Evolutionary conservation across 192 early-diverging fungal species (phyloP), one percentile per base, ranked within the genome.

Genomic region (Entophlyctis helioformis): DNA sequence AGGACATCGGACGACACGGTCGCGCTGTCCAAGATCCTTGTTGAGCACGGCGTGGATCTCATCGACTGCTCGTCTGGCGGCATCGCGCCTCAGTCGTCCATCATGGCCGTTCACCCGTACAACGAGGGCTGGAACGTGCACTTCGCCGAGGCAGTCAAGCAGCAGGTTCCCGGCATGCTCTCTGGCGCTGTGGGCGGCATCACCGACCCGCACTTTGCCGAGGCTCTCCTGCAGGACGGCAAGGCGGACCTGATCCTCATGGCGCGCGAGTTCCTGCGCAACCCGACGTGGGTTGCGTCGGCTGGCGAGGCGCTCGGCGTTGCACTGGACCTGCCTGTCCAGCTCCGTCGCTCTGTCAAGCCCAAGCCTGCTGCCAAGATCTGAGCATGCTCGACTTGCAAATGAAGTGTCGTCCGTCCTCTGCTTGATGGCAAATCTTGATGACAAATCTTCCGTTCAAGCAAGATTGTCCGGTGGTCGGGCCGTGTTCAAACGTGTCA

Each of bases 11-110:
- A 88, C 16, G 86, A 96, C 26, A 74, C 80, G 4, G 62, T 85
- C 5, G 66, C 70, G 46, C 59, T 90, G 21, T 54, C 77, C 19
- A 56, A 59, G 9, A 45, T 60, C 22, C 66, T 91, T 15, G 56
- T 66, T 5, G 51, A 46, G 0, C 62, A 71, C 12, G 91, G 89
- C 25, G 81, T 95, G 0, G 92, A 96, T 59, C 54, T 93, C n/a
- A 46, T 95, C 27, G 87, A 95, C 54, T 70, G 71, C 43, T 92
- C 89, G 6, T 68, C 80, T 1, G 85, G 84, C 32, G 92, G 85
- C 12, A 81, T 68, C 50, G 66, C 64, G 16, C 66, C 83, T 80
- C 4, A 11, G 11, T 28, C 53, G 18, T 26, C 53, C 29, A 20
- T 40, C 24, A 16, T 42, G 10, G 21, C 38, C 6, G 40, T 40